These are phyloP conservation scores for Byssothecium circinans DNA, from an alignment of 2,329 filamentous ascomycete genomes.

Conservation along the genomic window DNA sequence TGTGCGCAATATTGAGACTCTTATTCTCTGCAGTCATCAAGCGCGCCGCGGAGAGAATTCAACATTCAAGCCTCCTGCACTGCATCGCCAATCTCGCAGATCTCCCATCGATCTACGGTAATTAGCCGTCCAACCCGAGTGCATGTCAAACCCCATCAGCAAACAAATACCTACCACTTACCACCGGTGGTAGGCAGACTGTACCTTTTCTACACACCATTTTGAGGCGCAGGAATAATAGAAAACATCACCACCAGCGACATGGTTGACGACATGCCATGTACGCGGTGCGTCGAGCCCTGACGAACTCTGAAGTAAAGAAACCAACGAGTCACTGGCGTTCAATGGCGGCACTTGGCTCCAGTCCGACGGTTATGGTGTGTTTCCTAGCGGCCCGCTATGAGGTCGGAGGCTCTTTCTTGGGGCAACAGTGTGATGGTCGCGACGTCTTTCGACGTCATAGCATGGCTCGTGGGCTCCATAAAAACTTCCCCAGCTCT, in stretches of 20 bases:
- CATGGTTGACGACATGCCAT: conserved; percentile 3
- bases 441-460: conserved; percentile 32
- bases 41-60: too few relatives aligned
- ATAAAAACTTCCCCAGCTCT: conserved; percentile 24
- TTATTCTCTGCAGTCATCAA: too few relatives aligned
- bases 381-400: neutral
- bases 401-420: neutral
- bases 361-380: too few relatives aligned
- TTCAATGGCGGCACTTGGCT: too few relatives aligned
- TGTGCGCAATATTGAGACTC: too few relatives aligned
- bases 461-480: conserved; percentile 19
- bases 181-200: too few relatives aligned
- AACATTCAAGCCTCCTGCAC: neutral
- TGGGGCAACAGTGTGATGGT: neutral
- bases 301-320: too few relatives aligned
- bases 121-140: neutral
- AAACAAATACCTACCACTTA: too few relatives aligned
- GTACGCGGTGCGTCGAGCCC: neutral
- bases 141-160: neutral
- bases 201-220: too few relatives aligned
- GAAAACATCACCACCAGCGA: conserved; percentile 8
- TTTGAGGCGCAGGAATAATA: neutral
- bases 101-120: conserved; percentile 2
- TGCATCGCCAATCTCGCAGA: conserved; percentile 1
- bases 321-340: too few relatives aligned